Base-by-base conservation (phyloP, 352 stramenopile species). In the Pythium pyrilobum region DNA sequence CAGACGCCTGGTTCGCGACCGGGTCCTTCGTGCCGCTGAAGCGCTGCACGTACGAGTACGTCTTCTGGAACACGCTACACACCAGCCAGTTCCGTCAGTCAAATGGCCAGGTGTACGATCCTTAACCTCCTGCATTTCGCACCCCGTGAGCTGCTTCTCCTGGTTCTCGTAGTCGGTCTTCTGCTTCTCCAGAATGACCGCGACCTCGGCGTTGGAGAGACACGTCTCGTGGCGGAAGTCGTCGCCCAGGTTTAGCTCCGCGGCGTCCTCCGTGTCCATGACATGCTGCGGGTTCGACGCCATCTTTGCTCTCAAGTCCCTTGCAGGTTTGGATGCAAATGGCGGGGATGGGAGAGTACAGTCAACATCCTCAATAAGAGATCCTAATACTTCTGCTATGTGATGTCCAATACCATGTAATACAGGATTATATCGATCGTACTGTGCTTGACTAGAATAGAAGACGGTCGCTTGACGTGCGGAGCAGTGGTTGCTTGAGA, bases 11-110 rank as follows among this genome's bases (percentile, higher is more conserved):
- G 65, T 96, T 96, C 36, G 83, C 70, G n/a, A 96, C 82, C 0
- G 86, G 86, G 52, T 96, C 85, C 59, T 95, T 95, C n/a, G 85
- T 96, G 47, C 86, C 85, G 38, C 85, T 95, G 59, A 96, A 96
- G 40, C 86, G 81, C 64, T 95, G 86, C 52, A 95, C 86, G 46
- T 96, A 96, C 54, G 86, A 92, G 58, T 95, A 93, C 29, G 86
- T 96, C 74, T 95, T 94, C 64, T 95, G 82, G 61, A 96, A 96
- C 20, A 96, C 85, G 53, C 81, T 92, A 25, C 13, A 62, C 10
- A 37, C 20, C 15, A 16, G 18, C 34, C 59, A 9, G 28, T 16
- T 29, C 3, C 29, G 27, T 41, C 20, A 57, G 27, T 38, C 48
- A 12, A 0, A 6, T 36, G 15, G 13, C 3, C n/a, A 18, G n/a